Conservation (phyloP, 2,329 filamentous ascomycete genomes). For the Talaromyces atroroseus region DNA sequence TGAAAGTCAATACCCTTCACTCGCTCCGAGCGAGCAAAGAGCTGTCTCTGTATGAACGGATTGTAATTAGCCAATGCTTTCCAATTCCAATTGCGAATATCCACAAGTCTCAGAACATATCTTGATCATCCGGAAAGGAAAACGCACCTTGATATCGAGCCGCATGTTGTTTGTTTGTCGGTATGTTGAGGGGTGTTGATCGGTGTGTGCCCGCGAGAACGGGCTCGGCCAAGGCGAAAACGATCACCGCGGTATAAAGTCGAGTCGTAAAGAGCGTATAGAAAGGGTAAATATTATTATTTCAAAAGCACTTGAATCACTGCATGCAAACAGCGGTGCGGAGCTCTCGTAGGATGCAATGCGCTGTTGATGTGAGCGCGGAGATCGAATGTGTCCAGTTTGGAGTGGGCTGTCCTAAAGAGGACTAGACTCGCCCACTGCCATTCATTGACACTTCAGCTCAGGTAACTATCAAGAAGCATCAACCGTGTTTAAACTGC, state of each 20-base stretch:
- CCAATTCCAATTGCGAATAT: not conserved
- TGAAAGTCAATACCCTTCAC: conserved; percentile 98
- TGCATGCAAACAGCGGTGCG: conserved; percentile 13
- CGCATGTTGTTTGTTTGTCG: conserved; percentile 40
- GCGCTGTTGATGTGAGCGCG: conserved; percentile 10
- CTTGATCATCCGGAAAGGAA: not conserved
- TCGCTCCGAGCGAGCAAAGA: conserved; percentile 85
- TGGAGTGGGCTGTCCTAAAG: conserved; percentile 27
- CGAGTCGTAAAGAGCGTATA: conserved; percentile 5
- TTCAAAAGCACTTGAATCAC: not conserved
- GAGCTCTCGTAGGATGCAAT: conserved; percentile 15
- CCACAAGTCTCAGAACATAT: not conserved
- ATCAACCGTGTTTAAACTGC: not conserved
- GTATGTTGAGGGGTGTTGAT: conserved; percentile 12
- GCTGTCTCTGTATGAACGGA: conserved; percentile 58
- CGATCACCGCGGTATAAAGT: conserved; percentile 1
- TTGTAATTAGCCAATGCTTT: conserved; percentile 32
- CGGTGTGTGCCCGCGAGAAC: conserved; percentile 11
- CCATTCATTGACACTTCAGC: not conserved
- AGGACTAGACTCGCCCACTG: conserved; percentile 16
- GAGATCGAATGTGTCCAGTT: conserved; percentile 28
- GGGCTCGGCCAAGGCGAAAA: conserved; percentile 10
- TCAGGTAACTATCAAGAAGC: not conserved
- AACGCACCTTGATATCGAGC: conserved; percentile 55
- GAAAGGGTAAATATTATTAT: not conserved